Evolutionary conservation across 768 basidiomycete genomes (phyloP).

Genomic region (Dacryopinax spathularia): DNA sequence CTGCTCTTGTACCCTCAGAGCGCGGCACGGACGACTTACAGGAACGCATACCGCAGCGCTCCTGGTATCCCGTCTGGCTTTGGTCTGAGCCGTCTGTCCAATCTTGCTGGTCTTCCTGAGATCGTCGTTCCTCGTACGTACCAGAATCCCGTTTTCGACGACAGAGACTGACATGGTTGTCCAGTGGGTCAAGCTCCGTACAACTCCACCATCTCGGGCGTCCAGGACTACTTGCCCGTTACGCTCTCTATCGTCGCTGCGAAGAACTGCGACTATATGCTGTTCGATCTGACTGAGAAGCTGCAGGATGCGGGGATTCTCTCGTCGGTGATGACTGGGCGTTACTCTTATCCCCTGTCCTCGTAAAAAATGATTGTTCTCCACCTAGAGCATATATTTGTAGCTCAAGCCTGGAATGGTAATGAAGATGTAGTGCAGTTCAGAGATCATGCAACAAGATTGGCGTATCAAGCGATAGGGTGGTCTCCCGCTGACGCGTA

Average conservation of each 20-base stretch:
- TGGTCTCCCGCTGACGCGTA: neutral
- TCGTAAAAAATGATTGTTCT: neutral
- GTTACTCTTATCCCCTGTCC: neutral
- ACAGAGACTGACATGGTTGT: neutral
- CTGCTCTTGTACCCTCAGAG: slow-evolving; percentile 13
- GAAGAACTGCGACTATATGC: slow-evolving; percentile 18
- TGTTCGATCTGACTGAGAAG: slow-evolving; percentile 17
- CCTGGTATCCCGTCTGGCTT: slow-evolving; percentile 10
- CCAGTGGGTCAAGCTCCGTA: slow-evolving; percentile 19
- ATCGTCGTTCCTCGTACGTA: slow-evolving; percentile 10
- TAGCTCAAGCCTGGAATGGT: too few relatives aligned
- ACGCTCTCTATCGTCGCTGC: slow-evolving; percentile 16
- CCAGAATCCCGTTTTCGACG: too few relatives aligned
- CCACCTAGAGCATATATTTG: too few relatives aligned
- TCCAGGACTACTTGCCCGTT: slow-evolving; percentile 19
- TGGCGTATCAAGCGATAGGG: neutral
- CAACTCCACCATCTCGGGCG: slow-evolving; percentile 15
- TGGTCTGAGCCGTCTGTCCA: slow-evolving; percentile 6
- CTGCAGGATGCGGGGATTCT: slow-evolving; percentile 13
- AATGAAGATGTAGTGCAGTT: too few relatives aligned
- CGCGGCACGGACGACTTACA: slow-evolving; percentile 12
- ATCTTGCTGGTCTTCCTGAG: slow-evolving; percentile 15
- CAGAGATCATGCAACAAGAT: too few relatives aligned
- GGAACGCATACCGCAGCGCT: slow-evolving; percentile 9
- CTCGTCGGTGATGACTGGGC: neutral